These are phyloP conservation scores for Nakaseomyces nivariensis DNA, from an alignment of 1,139 yeast species.

Conservation along the genomic window DNA sequence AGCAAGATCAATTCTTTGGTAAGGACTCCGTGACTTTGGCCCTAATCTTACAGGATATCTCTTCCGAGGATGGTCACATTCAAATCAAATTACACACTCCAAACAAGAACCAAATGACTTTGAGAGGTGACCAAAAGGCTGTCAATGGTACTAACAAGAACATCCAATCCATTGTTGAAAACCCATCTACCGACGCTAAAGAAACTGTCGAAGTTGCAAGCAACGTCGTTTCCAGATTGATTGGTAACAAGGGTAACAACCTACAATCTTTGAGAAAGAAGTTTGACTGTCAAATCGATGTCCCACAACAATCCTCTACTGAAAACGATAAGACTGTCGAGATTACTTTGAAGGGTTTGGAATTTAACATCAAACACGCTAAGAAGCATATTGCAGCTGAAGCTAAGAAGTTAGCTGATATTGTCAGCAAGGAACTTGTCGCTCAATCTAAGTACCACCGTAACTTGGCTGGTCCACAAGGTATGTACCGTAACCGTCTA, in stretches of 20 bases:
- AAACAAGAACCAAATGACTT: constrained; percentile 19
- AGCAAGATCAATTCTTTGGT: constrained; percentile 47
- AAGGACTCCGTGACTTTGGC: constrained; percentile 21
- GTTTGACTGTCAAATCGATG: constrained; percentile 70
- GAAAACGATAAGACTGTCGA: constrained; percentile 40
- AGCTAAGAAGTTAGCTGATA: constrained; percentile 78
- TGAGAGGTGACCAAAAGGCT: constrained; percentile 29
- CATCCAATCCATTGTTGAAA: constrained; percentile 16
- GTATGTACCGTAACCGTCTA: constrained; percentile 72
- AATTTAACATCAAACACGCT: constrained; percentile 71
- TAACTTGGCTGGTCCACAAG: constrained; percentile 75
- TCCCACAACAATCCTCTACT: constrained; percentile 32
- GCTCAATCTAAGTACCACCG: constrained; percentile 76
- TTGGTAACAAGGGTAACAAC: constrained; percentile 82
- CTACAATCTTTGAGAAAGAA: constrained; percentile 64
- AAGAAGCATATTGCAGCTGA: constrained; percentile 47
- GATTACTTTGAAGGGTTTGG: constrained; percentile 63
- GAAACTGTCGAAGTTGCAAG: constrained; percentile 54
- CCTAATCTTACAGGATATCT: constrained; percentile 32
- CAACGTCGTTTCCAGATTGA: constrained; percentile 61
- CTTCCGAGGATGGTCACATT: constrained; percentile 43
- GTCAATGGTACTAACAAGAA: constrained; percentile 22
- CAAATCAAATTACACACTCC: constrained; percentile 27
- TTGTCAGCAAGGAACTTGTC: constrained; percentile 49
- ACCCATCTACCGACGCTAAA: constrained; percentile 20